A percentile compares a stretch with the other conserved stretches of the same genome.
phyloP scores from a whole-genome alignment of 2,329 filamentous ascomycete species.

The Drechslerella coelobrocha region DNA sequence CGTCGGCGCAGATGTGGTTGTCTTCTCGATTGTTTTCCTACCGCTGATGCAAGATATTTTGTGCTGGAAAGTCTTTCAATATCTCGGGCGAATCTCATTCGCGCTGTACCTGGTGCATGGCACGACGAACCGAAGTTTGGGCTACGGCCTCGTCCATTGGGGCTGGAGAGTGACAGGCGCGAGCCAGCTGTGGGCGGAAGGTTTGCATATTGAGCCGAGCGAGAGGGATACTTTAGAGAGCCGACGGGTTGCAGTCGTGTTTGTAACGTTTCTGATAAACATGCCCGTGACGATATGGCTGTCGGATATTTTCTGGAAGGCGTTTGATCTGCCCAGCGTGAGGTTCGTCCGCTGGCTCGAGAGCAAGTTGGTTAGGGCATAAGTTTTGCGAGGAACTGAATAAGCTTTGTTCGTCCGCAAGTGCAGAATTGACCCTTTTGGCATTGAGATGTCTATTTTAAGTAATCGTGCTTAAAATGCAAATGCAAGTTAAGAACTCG shows the following conservation, averaged over 20 bases:
- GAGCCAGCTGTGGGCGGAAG: constrained; percentile 1
- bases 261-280: constrained; percentile 5
- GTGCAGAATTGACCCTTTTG: too few species aligned
- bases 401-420: not conserved
- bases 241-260: constrained; percentile 5
- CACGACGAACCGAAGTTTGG: constrained; percentile 67
- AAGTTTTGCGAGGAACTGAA: not conserved
- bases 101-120: constrained; percentile 71
- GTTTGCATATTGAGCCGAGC: not conserved
- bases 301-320: constrained; percentile 68
- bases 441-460: too few species aligned
- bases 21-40: constrained; percentile 17
- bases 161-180: constrained; percentile 21
- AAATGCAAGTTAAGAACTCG: too few species aligned
- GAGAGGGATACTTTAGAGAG: constrained; percentile 8
- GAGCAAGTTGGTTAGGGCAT: constrained; percentile 43
- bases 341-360: constrained; percentile 64
- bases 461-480: too few species aligned
- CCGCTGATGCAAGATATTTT: constrained; percentile 23
- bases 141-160: constrained; percentile 63
- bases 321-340: constrained; percentile 64
- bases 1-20: constrained; percentile 8
- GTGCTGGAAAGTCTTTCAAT: constrained; percentile 63
- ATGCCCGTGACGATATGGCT: constrained; percentile 61
- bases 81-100: constrained; percentile 69